Base-by-base conservation (phyloP, 2,329 filamentous ascomycete genomes). In the Annulohypoxylon truncatum region DNA sequence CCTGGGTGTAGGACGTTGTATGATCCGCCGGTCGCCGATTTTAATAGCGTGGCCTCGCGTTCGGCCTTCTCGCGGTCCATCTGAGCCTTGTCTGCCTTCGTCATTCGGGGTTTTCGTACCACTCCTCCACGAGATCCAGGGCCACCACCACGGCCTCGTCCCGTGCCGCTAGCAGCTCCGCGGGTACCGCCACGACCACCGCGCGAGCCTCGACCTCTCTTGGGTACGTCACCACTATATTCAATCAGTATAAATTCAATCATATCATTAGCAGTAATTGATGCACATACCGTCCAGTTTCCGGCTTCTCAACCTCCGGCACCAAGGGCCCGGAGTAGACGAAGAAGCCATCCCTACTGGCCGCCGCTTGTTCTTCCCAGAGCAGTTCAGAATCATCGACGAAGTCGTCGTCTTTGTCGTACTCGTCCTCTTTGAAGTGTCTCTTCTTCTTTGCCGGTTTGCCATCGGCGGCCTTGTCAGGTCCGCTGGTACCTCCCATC, bases 291-390 rank as follows among this genome's bases (percentile, higher is more conserved):
- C 82, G 75, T 74, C 75, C 82, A 61, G 79, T 77, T 70, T 82
- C 80, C 33, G 86, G 85, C 79, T 96, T 95, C 80, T 97, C 92
- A 20, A 90, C 92, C 79, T 97, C 94, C 4, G 92, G 92, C 20
- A 98, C 87, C 48, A 99, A 83, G 7, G 95, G 95, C 2, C 96
- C 96, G 66, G 93, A 96, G 79, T 97, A 99, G 1, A 99, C 96
- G 77, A 98, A 99, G 82, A 98, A 99, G 0, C 96, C 96, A 77
- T 98, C 96, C 72, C 95, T 93, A 71, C 93, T 95, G 48, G 96
- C 94, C 3, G 95, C 94, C 5, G 95, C 95, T 77, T 97, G 92
- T 75, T 97, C 93, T 79, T 98, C 93, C 95, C 95, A 98, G 0
- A 96, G 85, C 76, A 97, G 79, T 78, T 99, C 96, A 1, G 94